Evolutionary conservation across 2,329 filamentous ascomycete species (phyloP), one percentile per base, ranked within the genome.

Genomic region (Trichoderma koningii): DNA sequence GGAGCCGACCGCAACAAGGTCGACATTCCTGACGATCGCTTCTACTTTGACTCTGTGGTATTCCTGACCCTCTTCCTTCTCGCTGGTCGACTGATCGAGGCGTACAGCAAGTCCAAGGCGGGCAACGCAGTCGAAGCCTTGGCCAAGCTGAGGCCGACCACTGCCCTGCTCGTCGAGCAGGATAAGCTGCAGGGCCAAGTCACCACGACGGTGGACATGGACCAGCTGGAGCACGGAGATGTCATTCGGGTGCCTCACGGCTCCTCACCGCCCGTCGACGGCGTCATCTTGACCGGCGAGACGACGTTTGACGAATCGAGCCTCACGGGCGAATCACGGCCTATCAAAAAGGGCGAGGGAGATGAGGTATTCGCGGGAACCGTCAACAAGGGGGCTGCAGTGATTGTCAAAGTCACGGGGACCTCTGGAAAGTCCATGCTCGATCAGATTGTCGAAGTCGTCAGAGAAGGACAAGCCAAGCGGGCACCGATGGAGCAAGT

Each of bases 1-100:
- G 85, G 88, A 4, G 84, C 81, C 5, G 81, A 80, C 3, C 72
- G 76, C 19, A 72, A 38, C 12, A 12, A 78, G 12, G 73, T 73
- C 4, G 68, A 72, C 3, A 71, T 74, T 57, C 75, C 80, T 59
- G 78, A 81, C 41, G 80, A 82, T 55, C 78, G 83, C 17, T 86
- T 89, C 19, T 97, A 97, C 76, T 97, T 97, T 73, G 94, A 97
- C 75, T 92, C 93, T 0, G 93, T 97, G 1, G 91, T 97, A 3
- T 97, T 97, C 68, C 76, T 97, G 64, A 97, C 93, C 0, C 83
- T 97, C 68, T 97, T 97, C 74, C 84, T 97, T 23, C 86, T 97
- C 1, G 76, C 83, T 38, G 88, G 89, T 1, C 82, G 89, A n/a
- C 83, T 90, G 55, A 86, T 93, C 14, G 94, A 97, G 79, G 89